These are phyloP conservation scores for Oropetium thomaeum DNA, from an alignment of 176 grass and related monocot species.

Conservation along the genomic window DNA sequence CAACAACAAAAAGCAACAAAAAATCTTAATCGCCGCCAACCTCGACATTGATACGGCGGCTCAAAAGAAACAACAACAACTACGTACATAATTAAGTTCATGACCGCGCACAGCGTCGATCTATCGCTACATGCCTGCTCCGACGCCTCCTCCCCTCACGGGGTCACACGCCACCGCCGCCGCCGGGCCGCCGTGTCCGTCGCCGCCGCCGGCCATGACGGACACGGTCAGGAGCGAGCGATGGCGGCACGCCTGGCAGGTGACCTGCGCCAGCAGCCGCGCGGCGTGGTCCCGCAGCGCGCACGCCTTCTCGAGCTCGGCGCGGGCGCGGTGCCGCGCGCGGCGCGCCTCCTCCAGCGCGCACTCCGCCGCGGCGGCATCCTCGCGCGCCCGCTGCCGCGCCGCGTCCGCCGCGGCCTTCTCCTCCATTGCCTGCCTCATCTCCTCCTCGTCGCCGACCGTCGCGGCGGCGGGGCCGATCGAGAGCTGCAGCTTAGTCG, in stretches of 20 bases:
- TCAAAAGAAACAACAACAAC: background rate
- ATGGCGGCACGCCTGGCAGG: constrained; percentile 77
- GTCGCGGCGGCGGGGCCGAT: constrained; percentile 33
- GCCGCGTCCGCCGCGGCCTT: constrained; percentile 53
- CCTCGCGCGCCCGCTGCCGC: constrained; percentile 49
- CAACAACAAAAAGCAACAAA: background rate
- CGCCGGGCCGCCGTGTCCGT: constrained; percentile 33
- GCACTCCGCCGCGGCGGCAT: constrained; percentile 59
- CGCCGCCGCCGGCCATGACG: background rate
- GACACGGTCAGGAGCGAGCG: constrained; percentile 33
- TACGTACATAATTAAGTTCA: background rate
- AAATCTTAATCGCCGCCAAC: background rate
- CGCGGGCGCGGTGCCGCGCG: constrained; percentile 62
- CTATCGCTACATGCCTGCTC: constrained; percentile 20
- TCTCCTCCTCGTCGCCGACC: background rate
- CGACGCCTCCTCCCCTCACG: constrained; percentile 30
- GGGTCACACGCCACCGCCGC: constrained; percentile 36
- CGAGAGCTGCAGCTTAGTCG: constrained; percentile 66
- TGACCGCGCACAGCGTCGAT: background rate
- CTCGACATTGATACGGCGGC: background rate
- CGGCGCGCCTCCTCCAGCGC: constrained; percentile 66
- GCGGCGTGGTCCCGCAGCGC: constrained; percentile 59
- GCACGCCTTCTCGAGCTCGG: constrained; percentile 70
- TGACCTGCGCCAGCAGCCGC: constrained; percentile 66
- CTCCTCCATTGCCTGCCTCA: constrained; percentile 45